phyloP scores from a whole-genome alignment of 2,329 filamentous ascomycete species.

The Trichoderma pleuroti region DNA sequence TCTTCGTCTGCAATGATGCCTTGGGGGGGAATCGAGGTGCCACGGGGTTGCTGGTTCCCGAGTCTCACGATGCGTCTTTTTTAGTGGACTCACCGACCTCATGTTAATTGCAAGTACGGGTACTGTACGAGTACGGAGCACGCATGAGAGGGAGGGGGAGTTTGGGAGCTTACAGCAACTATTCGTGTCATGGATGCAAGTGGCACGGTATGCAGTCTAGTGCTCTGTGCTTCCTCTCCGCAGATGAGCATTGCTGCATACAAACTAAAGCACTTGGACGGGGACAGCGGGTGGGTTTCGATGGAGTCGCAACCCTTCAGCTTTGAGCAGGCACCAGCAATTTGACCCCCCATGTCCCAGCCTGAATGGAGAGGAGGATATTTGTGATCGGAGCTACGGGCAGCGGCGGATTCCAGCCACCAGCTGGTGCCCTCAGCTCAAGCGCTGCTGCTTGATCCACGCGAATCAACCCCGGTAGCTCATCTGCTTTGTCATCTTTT shows the following conservation, averaged over 20 bases:
- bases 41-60: not conserved
- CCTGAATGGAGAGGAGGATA: not conserved
- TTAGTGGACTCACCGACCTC: slow-evolving; percentile 6
- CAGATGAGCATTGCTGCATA: not conserved
- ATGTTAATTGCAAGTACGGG: slow-evolving; percentile 5
- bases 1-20: not conserved
- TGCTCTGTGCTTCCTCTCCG: slow-evolving; percentile 9
- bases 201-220: not conserved
- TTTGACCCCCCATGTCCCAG: not conserved
- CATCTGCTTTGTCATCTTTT: not conserved
- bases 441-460: not conserved
- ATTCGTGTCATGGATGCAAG: not conserved
- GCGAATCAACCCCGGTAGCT: not conserved
- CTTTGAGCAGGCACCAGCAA: not conserved
- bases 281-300: slow-evolving; percentile 1
- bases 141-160: not conserved
- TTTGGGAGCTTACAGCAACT: not conserved
- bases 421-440: not conserved
- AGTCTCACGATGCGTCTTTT: slow-evolving; percentile 11
- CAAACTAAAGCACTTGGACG: slow-evolving; percentile 2
- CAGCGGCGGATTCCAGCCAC: not conserved
- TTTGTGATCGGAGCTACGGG: not conserved
- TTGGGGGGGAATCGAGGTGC: not conserved
- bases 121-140: not conserved
- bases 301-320: slow-evolving; percentile 8